phyloP scores from a whole-genome alignment of 2,329 filamentous ascomycete genomes.

The Ceratocystis harringtonii region DNA sequence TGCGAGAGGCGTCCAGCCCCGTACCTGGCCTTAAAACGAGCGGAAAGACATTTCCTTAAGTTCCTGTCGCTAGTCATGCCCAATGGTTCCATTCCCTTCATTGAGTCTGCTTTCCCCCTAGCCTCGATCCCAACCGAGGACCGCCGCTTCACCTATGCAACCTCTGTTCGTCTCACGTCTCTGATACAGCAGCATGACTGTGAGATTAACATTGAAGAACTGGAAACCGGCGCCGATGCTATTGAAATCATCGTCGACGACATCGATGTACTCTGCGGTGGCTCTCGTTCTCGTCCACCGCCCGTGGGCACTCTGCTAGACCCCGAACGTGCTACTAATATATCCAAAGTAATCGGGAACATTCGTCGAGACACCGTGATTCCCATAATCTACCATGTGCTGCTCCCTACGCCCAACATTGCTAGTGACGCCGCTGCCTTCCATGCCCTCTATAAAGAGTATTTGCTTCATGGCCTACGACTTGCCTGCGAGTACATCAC shows the following conservation, averaged over 20 bases:
- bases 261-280: constrained; percentile 13
- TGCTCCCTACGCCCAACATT: constrained; percentile 21
- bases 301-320: constrained; percentile 18
- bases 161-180: constrained; percentile 44
- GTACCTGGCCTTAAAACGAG: constrained; percentile 51
- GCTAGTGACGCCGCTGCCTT: constrained; percentile 17
- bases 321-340: constrained; percentile 30
- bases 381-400: constrained; percentile 41
- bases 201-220: constrained; percentile 43
- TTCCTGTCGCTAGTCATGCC: constrained; percentile 49
- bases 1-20: constrained; percentile 34
- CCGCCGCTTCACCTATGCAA: constrained; percentile 50
- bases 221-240: constrained; percentile 52
- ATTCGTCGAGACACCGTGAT: constrained; percentile 48
- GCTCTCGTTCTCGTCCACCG: constrained; percentile 7
- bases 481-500: constrained; percentile 49
- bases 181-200: constrained; percentile 32
- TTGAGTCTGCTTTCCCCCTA: constrained; percentile 50
- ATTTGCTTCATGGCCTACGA: constrained; percentile 44
- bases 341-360: constrained; percentile 44
- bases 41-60: constrained; percentile 54
- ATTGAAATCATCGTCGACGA: constrained; percentile 42
- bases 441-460: constrained; percentile 34
- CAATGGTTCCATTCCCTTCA: constrained; percentile 37
- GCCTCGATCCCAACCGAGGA: constrained; percentile 45